Percentiles rank a stretch among this genome's conserved stretches.
Evolutionary conservation across 139 green algal genomes (phyloP).

Genomic region (Closterium sp.): DNA sequence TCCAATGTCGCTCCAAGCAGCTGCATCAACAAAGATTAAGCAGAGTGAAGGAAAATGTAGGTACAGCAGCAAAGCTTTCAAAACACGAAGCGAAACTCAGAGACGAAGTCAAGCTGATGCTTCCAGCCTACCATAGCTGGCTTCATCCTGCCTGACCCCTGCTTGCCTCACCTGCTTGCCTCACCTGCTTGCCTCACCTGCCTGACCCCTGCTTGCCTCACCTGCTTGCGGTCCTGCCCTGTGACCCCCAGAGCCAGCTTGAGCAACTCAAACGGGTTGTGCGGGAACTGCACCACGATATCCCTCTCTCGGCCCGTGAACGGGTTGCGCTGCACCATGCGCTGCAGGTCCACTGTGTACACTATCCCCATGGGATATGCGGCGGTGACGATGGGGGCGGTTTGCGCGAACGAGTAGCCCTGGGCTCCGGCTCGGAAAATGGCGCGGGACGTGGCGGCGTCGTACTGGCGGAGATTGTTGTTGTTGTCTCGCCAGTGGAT

Average conservation of each 20-base stretch:
- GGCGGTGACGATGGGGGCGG: neutral
- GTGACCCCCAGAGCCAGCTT: neutral
- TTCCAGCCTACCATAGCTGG: too few relatives aligned
- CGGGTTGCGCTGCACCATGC: constrained; percentile 24
- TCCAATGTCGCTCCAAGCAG: constrained; percentile 12
- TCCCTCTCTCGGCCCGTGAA: neutral
- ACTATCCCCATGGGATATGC: neutral
- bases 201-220: too few relatives aligned
- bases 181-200: too few relatives aligned
- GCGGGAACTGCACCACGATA: constrained; percentile 16
- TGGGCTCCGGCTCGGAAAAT: constrained; percentile 1
- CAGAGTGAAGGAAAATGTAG: too few relatives aligned
- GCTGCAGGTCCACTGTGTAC: constrained; percentile 21
- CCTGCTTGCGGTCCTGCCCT: neutral
- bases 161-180: too few relatives aligned
- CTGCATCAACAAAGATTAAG: constrained; percentile 4
- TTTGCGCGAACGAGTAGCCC: neutral
- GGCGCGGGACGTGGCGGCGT: constrained; percentile 6
- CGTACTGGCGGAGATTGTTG: constrained; percentile 15
- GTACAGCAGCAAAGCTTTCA: too few relatives aligned
- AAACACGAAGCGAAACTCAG: too few relatives aligned
- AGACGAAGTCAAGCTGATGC: too few relatives aligned
- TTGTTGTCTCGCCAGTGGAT: constrained; percentile 11
- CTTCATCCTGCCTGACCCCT: too few relatives aligned
- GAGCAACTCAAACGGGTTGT: constrained; percentile 1